phyloP scores from a whole-genome alignment of 306 rosid species.

The Datisca glomerata region DNA sequence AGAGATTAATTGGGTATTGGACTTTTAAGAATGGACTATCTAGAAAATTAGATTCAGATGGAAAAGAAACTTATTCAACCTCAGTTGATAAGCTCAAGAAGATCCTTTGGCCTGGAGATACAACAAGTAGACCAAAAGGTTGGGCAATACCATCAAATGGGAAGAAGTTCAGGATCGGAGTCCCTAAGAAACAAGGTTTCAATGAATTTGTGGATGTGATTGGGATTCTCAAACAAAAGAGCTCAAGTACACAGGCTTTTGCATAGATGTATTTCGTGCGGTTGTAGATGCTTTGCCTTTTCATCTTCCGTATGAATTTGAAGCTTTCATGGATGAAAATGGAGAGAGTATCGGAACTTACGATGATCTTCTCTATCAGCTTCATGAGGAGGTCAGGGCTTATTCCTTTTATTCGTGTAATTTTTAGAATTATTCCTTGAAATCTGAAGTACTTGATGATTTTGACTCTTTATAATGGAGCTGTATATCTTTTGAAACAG shows the following conservation, averaged over 20 bases:
- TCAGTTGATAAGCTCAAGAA: constrained; percentile 4
- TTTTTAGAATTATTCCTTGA: constrained; percentile 4
- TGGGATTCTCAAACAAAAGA: constrained; percentile 3
- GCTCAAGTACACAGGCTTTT: constrained; percentile 12
- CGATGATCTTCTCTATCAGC: constrained; percentile 8
- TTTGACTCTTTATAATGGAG: too few species aligned
- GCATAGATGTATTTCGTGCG: constrained; percentile 16
- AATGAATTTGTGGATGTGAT: constrained; percentile 11
- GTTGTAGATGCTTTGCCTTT: constrained; percentile 16
- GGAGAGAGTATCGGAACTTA: constrained; percentile 10
- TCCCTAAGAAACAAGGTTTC: constrained; percentile 16
- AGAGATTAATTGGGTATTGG: constrained; percentile 27
- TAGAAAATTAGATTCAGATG: not conserved
- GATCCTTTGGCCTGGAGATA: constrained; percentile 30
- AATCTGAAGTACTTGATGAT: too few species aligned
- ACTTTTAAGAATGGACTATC: constrained; percentile 1
- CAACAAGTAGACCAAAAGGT: constrained; percentile 13
- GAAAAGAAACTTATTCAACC: not conserved
- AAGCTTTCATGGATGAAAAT: not conserved
- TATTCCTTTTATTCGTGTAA: not conserved
- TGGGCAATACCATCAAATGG: constrained; percentile 19
- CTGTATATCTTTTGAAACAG: too few species aligned
- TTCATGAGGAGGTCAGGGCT: constrained; percentile 9
- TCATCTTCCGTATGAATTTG: constrained; percentile 11
- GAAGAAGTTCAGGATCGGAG: constrained; percentile 21